Evolutionary conservation across 2,329 filamentous ascomycete genomes (phyloP), one percentile per base, ranked within the genome.

Genomic region (Harringtonia lauricola): DNA sequence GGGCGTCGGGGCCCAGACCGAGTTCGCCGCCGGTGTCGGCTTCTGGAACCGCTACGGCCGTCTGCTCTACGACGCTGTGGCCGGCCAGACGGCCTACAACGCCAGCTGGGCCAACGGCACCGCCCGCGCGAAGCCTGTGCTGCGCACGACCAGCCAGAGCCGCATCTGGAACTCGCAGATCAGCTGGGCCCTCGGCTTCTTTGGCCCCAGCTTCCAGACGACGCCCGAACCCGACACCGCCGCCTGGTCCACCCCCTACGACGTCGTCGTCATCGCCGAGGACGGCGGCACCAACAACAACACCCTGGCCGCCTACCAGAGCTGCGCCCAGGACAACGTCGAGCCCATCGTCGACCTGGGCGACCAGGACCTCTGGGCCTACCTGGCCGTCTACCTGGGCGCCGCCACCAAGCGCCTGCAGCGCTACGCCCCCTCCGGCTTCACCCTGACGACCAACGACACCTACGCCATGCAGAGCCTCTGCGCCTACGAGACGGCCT

Each of bases 21-120:
- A 74, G 49, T 71, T 73, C 45, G 52, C 57, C 12, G 56, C 65
- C 10, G 73, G 72, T 10, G 66, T 70, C 7, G 55, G 60, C 13
- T 75, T 74, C 54, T 76, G 71, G 71, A 67, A 68, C 51, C 61
- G 63, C 33, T 76, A 76, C 47, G 74, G 74, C 5, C 61, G 73
- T 22, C 65, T 65, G 5, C 54, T 77, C 26, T 76, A 68, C 54
- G 68, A 72, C 44, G 67, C 72, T 1, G 59, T 61, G 9, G 50
- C 57, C 5, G 70, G 64, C 8, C 68, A 73, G 49, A 50, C 71
- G 1, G 56, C 63, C 2, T 78, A 74, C 59, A 65, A 69, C 49
- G 55, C 62, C 14, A 61, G 54, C 38, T 70, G 58, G 44, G 51
- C 61, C 24, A 68, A 71, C 45, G 66, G 67, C 12, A 72, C 67